A percentile compares a stretch with the other conserved stretches of the same genome.
These are phyloP conservation scores for Rosellinia necatrix DNA, from an alignment of 2,329 filamentous ascomycete genomes.

Conservation along the genomic window DNA sequence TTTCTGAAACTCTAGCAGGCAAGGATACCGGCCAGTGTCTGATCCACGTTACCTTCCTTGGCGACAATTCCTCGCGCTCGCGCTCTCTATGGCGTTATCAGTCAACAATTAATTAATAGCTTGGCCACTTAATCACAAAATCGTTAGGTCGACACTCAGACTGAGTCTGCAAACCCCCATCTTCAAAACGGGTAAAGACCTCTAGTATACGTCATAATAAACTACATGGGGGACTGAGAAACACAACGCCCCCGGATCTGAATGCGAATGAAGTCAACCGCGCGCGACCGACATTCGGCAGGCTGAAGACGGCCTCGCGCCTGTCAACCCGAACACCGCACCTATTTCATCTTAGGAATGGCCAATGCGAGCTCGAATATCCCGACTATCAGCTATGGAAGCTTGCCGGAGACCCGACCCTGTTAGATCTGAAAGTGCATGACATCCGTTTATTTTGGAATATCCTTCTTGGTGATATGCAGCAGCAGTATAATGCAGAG, in stretches of 20 bases:
- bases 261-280: no score
- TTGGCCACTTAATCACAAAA: no score
- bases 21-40: neutral
- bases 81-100: constrained; percentile 10
- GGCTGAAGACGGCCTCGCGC: no score
- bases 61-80: neutral
- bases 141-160: no score
- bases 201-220: no score
- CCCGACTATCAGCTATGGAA: neutral
- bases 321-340: no score
- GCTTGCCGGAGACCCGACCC: neutral
- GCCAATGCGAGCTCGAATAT: neutral
- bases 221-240: no score
- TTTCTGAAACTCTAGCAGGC: constrained; percentile 15
- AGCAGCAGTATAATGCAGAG: neutral
- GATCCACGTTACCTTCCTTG: constrained; percentile 7
- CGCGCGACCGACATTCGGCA: no score
- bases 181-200: no score
- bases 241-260: no score
- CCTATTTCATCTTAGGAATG: no score
- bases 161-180: no score
- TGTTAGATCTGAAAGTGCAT: neutral
- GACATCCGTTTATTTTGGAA: neutral
- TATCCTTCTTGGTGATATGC: neutral
- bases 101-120: neutral